Conservation (phyloP, 2,329 filamentous ascomycete species). For the Fusarium phyllophilum region DNA sequence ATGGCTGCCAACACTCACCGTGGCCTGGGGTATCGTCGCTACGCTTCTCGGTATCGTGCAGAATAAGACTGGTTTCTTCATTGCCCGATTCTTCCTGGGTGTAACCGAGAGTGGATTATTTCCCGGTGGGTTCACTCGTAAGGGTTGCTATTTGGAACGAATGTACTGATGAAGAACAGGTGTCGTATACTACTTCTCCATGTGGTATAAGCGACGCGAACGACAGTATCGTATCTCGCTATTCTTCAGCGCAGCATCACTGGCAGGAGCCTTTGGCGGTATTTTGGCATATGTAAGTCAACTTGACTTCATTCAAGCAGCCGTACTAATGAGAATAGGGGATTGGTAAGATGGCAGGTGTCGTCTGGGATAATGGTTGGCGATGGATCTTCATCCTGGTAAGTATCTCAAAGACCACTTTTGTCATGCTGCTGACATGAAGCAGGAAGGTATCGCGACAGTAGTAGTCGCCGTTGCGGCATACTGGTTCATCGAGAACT, state of each 20-base stretch:
- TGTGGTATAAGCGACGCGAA: slow-evolving; percentile 67
- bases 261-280: slow-evolving; percentile 67
- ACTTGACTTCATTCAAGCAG: fast-evolving
- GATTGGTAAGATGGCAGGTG: slow-evolving; percentile 63
- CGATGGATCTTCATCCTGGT: slow-evolving; percentile 71
- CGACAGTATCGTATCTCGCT: slow-evolving; percentile 65
- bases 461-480: slow-evolving; percentile 60
- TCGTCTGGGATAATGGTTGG: slow-evolving; percentile 64
- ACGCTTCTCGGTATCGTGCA: slow-evolving; percentile 61
- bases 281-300: slow-evolving; percentile 62
- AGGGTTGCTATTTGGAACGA: fast-evolving
- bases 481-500: slow-evolving; percentile 74
- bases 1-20: slow-evolving; percentile 67
- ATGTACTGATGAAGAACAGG: background rate
- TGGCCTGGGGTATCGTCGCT: slow-evolving; percentile 65
- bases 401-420: background rate
- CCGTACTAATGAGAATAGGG: slow-evolving; percentile 48
- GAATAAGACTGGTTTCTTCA: slow-evolving; percentile 61
- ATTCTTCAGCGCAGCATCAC: slow-evolving; percentile 64
- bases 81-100: slow-evolving; percentile 65
- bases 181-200: slow-evolving; percentile 61
- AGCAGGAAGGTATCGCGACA: slow-evolving; percentile 64
- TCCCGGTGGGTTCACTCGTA: slow-evolving; percentile 47
- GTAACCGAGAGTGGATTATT: slow-evolving; percentile 64
- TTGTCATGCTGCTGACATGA: background rate